Percentiles rank a stretch among this genome's conserved stretches.
phyloP scores from a whole-genome alignment of 2,329 filamentous ascomycete species.

The Penicillium sp. region DNA sequence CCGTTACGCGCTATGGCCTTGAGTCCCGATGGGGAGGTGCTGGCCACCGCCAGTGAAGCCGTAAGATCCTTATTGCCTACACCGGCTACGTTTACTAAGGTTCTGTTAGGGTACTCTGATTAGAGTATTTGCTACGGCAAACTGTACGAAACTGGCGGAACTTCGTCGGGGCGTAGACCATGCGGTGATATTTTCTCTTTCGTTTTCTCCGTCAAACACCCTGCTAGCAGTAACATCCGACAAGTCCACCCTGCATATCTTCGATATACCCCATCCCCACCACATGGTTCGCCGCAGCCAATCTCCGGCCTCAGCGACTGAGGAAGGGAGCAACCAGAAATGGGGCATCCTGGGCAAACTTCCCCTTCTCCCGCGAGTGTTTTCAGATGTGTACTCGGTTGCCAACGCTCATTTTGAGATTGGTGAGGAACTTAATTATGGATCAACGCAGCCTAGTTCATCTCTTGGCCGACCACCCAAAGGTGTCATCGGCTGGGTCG shows the following conservation, averaged over 20 bases:
- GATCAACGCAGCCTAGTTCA: constrained; percentile 46
- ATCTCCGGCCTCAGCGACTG: constrained; percentile 30
- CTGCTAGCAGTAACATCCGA: constrained; percentile 90
- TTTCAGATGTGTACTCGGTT: constrained; percentile 86
- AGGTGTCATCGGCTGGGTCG: constrained; percentile 78
- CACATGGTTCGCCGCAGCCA: constrained; percentile 33
- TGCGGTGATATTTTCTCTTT: constrained; percentile 79
- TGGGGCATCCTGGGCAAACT: constrained; percentile 82
- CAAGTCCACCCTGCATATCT: constrained; percentile 92
- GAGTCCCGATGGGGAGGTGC: constrained; percentile 69
- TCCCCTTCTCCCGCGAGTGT: constrained; percentile 76
- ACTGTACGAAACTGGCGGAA: constrained; percentile 75
- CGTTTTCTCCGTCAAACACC: constrained; percentile 74
- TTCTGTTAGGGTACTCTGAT: constrained; percentile 70
- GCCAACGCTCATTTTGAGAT: constrained; percentile 75
- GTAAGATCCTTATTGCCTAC: constrained; percentile 34
- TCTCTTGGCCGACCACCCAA: constrained; percentile 62
- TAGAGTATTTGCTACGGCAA: constrained; percentile 75
- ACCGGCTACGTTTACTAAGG: constrained; percentile 16
- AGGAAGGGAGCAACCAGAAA: constrained; percentile 59
- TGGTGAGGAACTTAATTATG: constrained; percentile 60
- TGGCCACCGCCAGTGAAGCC: constrained; percentile 86
- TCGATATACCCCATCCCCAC: constrained; percentile 63
- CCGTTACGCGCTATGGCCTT: constrained; percentile 72
- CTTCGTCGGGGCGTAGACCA: constrained; percentile 83